Conservation (phyloP, 176 grass and related monocot species). For the Oryza brachyantha region DNA sequence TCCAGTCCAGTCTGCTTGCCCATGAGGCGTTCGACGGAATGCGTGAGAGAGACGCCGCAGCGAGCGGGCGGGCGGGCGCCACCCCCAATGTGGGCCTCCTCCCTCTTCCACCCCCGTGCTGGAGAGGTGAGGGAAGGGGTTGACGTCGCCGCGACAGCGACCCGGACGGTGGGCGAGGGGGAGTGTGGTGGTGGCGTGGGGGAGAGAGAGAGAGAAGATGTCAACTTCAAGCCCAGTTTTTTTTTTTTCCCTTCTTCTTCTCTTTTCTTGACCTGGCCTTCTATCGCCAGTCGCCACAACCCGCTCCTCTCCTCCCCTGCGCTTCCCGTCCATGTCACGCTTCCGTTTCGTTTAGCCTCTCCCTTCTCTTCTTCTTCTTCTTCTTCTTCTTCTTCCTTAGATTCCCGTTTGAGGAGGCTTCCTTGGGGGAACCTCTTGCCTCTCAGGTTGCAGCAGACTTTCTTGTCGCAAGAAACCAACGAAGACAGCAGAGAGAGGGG, state of each 20-base stretch:
- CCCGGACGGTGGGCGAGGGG: conserved; percentile 32
- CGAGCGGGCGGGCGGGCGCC: neutral
- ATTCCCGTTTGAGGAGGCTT: neutral
- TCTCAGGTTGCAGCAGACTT: neutral
- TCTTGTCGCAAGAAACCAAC: neutral
- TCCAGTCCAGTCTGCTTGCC: too few species aligned
- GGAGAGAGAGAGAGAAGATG: neutral
- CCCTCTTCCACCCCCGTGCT: neutral
- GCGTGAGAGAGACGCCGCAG: conserved; percentile 22
- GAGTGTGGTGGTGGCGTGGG: too few species aligned
- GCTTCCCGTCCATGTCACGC: conserved; percentile 38
- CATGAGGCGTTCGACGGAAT: conserved; percentile 37
- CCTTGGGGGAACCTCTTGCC: neutral
- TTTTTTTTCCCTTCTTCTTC: neutral
- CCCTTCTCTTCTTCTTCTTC: too few species aligned
- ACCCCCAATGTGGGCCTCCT: conserved; percentile 21
- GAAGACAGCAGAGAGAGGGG: neutral
- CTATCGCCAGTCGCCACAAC: neutral
- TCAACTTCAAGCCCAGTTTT: neutral
- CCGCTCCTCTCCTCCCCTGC: neutral
- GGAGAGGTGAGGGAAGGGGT: neutral
- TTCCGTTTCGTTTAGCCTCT: conserved; percentile 18
- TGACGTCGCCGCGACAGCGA: conserved; percentile 41
- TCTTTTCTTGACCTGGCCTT: neutral
- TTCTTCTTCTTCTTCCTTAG: too few species aligned